These are phyloP conservation scores for Cercospora zeina DNA, from an alignment of 2,329 filamentous ascomycete species.

Conservation along the genomic window DNA sequence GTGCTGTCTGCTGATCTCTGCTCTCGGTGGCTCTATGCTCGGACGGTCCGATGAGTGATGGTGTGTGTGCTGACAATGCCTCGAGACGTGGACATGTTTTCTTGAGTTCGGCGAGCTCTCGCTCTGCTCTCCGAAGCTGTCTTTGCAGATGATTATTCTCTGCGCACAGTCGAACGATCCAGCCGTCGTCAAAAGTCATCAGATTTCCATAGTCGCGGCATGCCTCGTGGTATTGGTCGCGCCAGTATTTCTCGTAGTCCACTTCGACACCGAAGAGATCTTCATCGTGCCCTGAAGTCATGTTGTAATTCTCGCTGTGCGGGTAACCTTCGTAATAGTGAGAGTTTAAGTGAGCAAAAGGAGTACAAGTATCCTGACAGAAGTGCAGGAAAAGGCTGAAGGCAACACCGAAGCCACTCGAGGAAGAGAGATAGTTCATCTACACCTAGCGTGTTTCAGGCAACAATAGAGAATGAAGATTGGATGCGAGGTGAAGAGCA, in stretches of 20 bases:
- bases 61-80: neutral
- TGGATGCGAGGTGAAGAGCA: neutral
- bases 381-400: neutral
- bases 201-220: neutral
- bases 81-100: neutral
- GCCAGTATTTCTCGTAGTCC: slow-evolving; percentile 2
- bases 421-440: neutral
- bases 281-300: neutral
- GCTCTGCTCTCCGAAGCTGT: neutral
- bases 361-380: neutral
- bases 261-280: neutral
- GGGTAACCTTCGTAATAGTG: too few species aligned
- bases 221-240: slow-evolving; percentile 1
- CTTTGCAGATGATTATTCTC: neutral
- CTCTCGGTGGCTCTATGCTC: neutral
- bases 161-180: neutral
- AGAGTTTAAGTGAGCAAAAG: neutral
- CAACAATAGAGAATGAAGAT: neutral
- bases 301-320: neutral
- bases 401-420: neutral
- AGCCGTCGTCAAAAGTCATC: neutral
- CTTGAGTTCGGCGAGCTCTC: slow-evolving; percentile 3
- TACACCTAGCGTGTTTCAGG: neutral
- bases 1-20: neutral
- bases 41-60: neutral